Conservation (phyloP, 106 monocot species). For the Platanthera guangdongensis region DNA sequence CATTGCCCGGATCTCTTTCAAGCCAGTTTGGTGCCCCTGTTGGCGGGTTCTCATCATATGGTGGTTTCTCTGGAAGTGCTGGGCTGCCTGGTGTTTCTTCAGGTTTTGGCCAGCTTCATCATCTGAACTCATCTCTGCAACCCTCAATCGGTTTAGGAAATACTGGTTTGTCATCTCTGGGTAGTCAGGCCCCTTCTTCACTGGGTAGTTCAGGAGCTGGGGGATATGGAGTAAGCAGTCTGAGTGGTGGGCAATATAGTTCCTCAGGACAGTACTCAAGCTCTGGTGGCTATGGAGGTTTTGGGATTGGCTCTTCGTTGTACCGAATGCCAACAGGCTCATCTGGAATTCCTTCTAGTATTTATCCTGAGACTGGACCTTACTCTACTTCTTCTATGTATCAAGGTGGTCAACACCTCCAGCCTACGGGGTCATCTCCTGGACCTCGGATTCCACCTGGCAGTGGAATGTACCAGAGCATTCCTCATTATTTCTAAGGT, state of each 20-base stretch:
- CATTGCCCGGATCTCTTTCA: constrained; percentile 8
- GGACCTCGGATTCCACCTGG: constrained; percentile 17
- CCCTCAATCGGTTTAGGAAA: constrained; percentile 6
- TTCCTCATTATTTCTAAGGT: constrained; percentile 19
- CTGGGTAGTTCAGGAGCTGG: constrained; percentile 8
- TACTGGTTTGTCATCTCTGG: constrained; percentile 1
- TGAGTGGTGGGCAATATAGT: constrained; percentile 11
- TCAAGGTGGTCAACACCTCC: constrained; percentile 14
- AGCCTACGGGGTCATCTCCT: constrained; percentile 13
- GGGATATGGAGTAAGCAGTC: constrained; percentile 4
- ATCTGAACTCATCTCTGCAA: neutral
- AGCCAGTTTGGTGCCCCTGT: constrained; percentile 12
- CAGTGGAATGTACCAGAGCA: constrained; percentile 18
- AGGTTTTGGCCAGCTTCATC: neutral
- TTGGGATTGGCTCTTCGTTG: constrained; percentile 15
- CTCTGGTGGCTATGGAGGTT: constrained; percentile 15
- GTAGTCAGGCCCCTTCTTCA: constrained; percentile 1
- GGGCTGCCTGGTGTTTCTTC: neutral
- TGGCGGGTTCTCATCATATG: constrained; percentile 1
- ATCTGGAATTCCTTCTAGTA: constrained; percentile 10
- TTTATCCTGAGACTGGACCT: constrained; percentile 14
- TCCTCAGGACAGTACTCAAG: constrained; percentile 12
- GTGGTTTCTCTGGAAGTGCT: constrained; percentile 3
- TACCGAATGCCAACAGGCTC: constrained; percentile 9
- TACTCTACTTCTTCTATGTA: constrained; percentile 8